phyloP scores from a whole-genome alignment of 805 yeast genomes.

The Kazachstania psychrophila region DNA sequence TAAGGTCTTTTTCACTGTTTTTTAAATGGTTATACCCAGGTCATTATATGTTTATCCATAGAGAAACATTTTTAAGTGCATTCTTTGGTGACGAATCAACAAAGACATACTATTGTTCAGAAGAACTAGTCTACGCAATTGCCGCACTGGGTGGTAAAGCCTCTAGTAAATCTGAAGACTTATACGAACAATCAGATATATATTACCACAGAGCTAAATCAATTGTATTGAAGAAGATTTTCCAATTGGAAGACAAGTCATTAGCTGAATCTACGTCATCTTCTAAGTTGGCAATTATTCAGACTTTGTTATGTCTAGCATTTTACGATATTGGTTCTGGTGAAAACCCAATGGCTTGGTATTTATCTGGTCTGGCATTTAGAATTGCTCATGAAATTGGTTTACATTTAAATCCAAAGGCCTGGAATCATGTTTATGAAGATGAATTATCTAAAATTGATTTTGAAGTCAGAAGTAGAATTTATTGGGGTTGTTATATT shows the following conservation, averaged over 20 bases:
- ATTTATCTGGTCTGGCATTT: constrained; percentile 48
- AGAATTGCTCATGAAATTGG: constrained; percentile 55
- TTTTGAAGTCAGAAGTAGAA: constrained; percentile 44
- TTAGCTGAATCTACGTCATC: constrained; percentile 28
- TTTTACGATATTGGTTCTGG: constrained; percentile 52
- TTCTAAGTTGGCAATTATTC: constrained; percentile 42
- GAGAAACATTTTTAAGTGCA: constrained; percentile 50
- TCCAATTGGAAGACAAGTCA: constrained; percentile 20
- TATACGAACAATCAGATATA: constrained; percentile 32
- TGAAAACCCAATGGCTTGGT: constrained; percentile 50
- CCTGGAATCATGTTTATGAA: constrained; percentile 38
- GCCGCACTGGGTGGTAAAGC: constrained; percentile 48
- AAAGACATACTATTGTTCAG: constrained; percentile 40
- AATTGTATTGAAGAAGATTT: constrained; percentile 33
- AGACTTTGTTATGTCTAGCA: constrained; percentile 44
- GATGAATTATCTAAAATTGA: constrained; percentile 37
- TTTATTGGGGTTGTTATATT: constrained; percentile 54
- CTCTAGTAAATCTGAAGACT: constrained; percentile 25
- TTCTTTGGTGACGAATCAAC: constrained; percentile 36
- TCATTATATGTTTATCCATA: constrained; percentile 46
- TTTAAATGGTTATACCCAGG: constrained; percentile 57
- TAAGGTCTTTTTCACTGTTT: constrained; percentile 26
- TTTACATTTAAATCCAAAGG: constrained; percentile 46
- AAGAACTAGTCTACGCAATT: constrained; percentile 41
- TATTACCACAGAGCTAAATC: constrained; percentile 41